phyloP scores from a whole-genome alignment of 208 protist species.

The Crithidia sp. region DNA sequence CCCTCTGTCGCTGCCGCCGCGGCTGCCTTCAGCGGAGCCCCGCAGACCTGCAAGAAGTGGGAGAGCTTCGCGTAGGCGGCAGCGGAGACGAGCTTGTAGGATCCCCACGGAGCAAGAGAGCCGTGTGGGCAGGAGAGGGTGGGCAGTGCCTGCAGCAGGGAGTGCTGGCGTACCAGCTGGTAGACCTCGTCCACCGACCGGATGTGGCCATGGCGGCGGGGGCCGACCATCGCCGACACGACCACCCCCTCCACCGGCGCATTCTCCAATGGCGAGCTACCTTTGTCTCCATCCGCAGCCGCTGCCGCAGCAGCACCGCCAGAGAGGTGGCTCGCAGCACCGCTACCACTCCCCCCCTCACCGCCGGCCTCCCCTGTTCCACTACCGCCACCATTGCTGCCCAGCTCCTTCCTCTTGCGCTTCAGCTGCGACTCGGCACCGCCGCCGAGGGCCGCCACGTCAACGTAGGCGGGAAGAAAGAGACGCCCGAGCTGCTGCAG shows the following conservation, averaged over 20 bases:
- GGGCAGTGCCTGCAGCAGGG: slow-evolving; percentile 25
- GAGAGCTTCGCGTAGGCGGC: slow-evolving; percentile 21
- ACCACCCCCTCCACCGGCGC: slow-evolving; percentile 5
- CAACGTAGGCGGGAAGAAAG: slow-evolving; percentile 60
- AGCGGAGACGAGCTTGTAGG: slow-evolving; percentile 57
- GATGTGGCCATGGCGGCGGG: slow-evolving; percentile 20
- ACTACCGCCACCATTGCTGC: not conserved
- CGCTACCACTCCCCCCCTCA: not conserved
- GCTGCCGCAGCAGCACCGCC: not conserved
- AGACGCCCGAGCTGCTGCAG: slow-evolving; percentile 60
- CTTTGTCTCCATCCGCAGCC: not conserved
- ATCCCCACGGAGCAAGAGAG: slow-evolving; percentile 48
- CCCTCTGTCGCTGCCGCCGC: not conserved
- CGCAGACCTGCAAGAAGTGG: slow-evolving; percentile 28
- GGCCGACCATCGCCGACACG: not conserved
- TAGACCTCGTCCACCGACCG: slow-evolving; percentile 13
- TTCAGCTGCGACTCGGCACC: slow-evolving; percentile 40
- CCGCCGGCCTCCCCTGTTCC: not conserved
- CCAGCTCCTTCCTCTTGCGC: slow-evolving; percentile 29
- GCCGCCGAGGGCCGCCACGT: slow-evolving; percentile 36
- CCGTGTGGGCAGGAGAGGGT: slow-evolving; percentile 50
- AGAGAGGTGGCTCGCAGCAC: not conserved
- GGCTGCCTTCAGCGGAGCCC: slow-evolving; percentile 5
- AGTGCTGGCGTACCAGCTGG: slow-evolving; percentile 26
- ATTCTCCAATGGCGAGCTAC: not conserved